Conservation (phyloP, 306 rosid genomes). For the Malus asiatica region DNA sequence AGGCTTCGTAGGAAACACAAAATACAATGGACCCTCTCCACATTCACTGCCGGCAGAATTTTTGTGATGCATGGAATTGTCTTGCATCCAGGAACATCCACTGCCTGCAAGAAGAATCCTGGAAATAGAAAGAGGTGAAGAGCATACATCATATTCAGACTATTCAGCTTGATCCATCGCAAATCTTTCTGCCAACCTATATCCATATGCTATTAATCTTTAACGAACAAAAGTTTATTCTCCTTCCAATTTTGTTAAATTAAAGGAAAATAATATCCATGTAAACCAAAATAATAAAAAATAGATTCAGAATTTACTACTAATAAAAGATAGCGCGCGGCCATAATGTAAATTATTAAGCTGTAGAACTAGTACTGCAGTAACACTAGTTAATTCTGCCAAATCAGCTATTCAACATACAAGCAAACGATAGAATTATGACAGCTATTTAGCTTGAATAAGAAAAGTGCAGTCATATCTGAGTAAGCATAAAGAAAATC, state of each 20-base stretch:
- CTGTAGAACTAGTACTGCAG: neutral
- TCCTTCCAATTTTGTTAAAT: neutral
- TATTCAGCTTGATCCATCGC: neutral
- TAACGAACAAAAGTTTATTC: neutral
- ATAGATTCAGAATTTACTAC: neutral
- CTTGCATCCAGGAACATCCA: slow-evolving; percentile 68
- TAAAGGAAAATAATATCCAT: neutral
- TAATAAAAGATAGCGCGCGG: neutral
- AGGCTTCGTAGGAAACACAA: slow-evolving; percentile 45
- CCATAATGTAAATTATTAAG: neutral
- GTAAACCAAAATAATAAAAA: neutral
- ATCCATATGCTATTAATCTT: neutral
- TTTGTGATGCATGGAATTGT: slow-evolving; percentile 17
- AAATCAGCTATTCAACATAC: neutral
- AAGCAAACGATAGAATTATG: neutral
- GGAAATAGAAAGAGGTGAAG: neutral
- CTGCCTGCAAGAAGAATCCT: slow-evolving; percentile 40
- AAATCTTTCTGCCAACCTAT: neutral
- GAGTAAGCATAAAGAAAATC: neutral
- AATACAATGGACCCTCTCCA: slow-evolving; percentile 31
- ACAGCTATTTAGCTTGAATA: neutral
- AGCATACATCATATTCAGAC: neutral
- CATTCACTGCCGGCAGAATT: slow-evolving; percentile 20
- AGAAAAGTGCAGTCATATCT: neutral
- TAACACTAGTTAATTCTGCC: neutral